A percentile compares a stretch with the other conserved stretches of the same genome.
These are phyloP conservation scores for Chlamydomonas asymmetrica DNA, from an alignment of 139 green algal species.

Conservation along the genomic window DNA sequence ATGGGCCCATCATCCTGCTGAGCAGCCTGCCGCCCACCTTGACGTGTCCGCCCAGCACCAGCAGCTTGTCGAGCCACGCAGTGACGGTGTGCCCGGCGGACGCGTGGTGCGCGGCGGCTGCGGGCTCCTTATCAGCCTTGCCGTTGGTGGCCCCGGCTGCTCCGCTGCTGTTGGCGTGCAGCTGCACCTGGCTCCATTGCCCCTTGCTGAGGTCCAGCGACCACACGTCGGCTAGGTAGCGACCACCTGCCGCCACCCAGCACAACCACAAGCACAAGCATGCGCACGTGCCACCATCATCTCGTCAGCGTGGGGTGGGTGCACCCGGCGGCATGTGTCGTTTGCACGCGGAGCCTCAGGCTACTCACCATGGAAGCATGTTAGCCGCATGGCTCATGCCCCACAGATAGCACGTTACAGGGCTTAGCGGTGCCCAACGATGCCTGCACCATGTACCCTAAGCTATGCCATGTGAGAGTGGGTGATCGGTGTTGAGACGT, in stretches of 20 bases:
- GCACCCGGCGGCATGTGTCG: no score
- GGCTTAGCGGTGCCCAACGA: no score
- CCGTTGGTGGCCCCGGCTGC: constrained; percentile 4
- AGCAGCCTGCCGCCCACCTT: constrained; percentile 59
- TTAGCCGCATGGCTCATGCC: no score
- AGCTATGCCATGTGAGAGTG: no score
- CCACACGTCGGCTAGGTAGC: constrained; percentile 89
- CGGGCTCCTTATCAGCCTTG: neutral
- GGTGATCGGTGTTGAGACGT: no score
- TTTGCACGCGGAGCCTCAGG: no score
- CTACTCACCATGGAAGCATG: no score
- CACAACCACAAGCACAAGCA: neutral
- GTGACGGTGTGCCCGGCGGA: constrained; percentile 56
- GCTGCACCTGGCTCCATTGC: constrained; percentile 55
- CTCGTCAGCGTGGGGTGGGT: no score
- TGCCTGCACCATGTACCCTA: no score
- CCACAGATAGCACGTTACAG: no score
- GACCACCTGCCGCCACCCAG: constrained; percentile 57
- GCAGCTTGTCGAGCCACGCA: constrained; percentile 52
- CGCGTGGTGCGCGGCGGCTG: constrained; percentile 1
- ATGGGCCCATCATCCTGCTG: constrained; percentile 29
- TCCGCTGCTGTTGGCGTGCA: constrained; percentile 1
- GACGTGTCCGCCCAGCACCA: constrained; percentile 83
- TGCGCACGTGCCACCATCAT: no score
- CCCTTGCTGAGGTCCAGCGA: constrained; percentile 74